Evolutionary conservation across 805 yeast genomes (phyloP).

Genomic region (Spencermartinsiella europaea): DNA sequence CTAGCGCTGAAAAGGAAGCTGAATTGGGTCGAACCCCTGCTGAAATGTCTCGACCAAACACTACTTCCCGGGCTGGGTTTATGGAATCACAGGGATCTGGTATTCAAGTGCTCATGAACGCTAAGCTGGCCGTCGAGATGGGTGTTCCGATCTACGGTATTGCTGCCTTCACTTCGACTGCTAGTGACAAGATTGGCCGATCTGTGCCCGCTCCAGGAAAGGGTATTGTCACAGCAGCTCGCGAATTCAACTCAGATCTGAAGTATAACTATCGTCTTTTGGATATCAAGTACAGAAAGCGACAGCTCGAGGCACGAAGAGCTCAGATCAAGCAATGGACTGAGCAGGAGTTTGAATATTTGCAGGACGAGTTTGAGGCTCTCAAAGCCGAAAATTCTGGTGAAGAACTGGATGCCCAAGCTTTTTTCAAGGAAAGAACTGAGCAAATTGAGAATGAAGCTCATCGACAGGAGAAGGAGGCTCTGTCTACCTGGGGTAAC

Average conservation of each 20-base stretch:
- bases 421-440: slow-evolving; percentile 72
- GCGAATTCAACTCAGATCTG: slow-evolving; percentile 80
- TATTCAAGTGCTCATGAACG: slow-evolving; percentile 93
- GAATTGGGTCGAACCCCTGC: slow-evolving; percentile 96
- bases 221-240: slow-evolving; percentile 97
- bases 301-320: slow-evolving; percentile 80
- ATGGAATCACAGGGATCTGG: slow-evolving; percentile 99
- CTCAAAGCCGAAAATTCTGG: slow-evolving; percentile 37
- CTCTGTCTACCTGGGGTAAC: slow-evolving; percentile 93
- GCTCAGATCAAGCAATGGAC: slow-evolving; percentile 78
- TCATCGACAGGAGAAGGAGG: slow-evolving; percentile 74
- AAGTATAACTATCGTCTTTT: slow-evolving; percentile 75
- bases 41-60: slow-evolving; percentile 98
- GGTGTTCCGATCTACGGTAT: slow-evolving; percentile 99
- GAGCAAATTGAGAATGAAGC: slow-evolving; percentile 87
- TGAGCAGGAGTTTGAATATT: slow-evolving; percentile 67
- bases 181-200: slow-evolving; percentile 97
- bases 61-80: slow-evolving; percentile 94
- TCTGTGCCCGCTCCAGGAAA: slow-evolving; percentile 99
- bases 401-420: slow-evolving; percentile 43
- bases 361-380: slow-evolving; percentile 64
- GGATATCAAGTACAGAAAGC: slow-evolving; percentile 86
- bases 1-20: slow-evolving; percentile 80
- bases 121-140: slow-evolving; percentile 90
- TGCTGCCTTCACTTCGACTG: slow-evolving; percentile 91